Evolutionary conservation across 768 basidiomycete species (phyloP).

Genomic region (Podaxis pistillaris): DNA sequence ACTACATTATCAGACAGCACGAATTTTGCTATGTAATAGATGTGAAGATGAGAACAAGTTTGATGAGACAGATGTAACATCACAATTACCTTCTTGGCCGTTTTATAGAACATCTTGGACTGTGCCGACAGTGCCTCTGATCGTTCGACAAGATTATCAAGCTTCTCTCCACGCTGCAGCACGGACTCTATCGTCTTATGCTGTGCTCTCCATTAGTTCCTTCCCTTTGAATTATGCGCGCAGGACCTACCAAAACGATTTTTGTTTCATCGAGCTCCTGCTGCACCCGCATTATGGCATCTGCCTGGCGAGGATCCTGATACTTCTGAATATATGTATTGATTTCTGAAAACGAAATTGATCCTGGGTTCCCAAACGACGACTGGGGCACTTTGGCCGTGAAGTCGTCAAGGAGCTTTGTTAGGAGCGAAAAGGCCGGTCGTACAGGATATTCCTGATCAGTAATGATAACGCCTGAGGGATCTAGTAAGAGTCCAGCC

Average conservation of each 20-base stretch:
- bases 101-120: conserved; percentile 99
- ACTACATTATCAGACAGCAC: conserved; percentile 85
- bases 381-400: conserved; percentile 73
- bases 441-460: conserved; percentile 97
- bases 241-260: conserved; percentile 80
- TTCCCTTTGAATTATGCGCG: conserved; percentile 1
- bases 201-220: conserved; percentile 38
- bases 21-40: conserved; percentile 81
- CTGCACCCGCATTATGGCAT: conserved; percentile 98
- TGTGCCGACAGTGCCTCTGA: conserved; percentile 85
- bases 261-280: conserved; percentile 99
- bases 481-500: neutral
- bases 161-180: conserved; percentile 91
- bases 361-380: conserved; percentile 58
- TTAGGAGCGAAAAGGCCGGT: conserved; percentile 92
- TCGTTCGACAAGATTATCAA: conserved; percentile 93
- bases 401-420: conserved; percentile 93
- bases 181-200: conserved; percentile 99
- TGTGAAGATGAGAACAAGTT: conserved; percentile 15
- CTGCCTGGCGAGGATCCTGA: conserved; percentile 95
- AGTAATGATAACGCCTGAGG: conserved; percentile 82
- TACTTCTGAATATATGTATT: conserved; percentile 83
- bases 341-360: conserved; percentile 77
- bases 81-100: conserved; percentile 87
- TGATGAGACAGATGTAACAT: conserved; percentile 1